Evolutionary conservation across 2,329 filamentous ascomycete genomes (phyloP).

Genomic region (Macrophomina phaseolina): DNA sequence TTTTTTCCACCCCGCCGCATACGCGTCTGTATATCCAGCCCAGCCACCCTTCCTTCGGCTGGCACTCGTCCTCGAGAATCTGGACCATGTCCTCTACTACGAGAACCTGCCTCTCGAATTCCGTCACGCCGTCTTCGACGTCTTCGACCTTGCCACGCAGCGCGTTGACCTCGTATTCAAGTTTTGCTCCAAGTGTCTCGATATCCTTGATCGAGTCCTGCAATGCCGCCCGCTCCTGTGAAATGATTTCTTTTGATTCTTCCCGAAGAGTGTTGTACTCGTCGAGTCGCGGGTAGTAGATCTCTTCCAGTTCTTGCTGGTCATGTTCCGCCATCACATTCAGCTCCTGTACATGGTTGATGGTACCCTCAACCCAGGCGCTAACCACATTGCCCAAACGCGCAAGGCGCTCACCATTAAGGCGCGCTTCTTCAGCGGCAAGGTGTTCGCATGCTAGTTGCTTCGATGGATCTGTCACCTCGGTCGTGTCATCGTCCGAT

Average conservation of each 20-base stretch:
- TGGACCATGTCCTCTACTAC: conserved; percentile 52
- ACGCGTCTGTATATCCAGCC: conserved; percentile 35
- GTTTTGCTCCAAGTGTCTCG: conserved; percentile 78
- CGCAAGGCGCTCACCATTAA: conserved; percentile 60
- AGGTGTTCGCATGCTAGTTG: conserved; percentile 45
- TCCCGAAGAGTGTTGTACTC: conserved; percentile 72
- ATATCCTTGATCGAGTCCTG: conserved; percentile 77
- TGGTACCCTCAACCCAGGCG: conserved; percentile 66
- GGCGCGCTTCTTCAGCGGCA: conserved; percentile 61
- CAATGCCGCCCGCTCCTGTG: conserved; percentile 70
- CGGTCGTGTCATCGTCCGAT: conserved; percentile 43
- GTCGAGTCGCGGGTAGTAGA: conserved; percentile 74
- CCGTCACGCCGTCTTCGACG: conserved; percentile 79
- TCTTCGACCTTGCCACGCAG: conserved; percentile 83
- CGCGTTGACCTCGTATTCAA: conserved; percentile 89
- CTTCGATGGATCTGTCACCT: conserved; percentile 36
- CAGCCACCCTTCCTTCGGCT: conserved; percentile 43
- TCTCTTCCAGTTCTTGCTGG: conserved; percentile 66
- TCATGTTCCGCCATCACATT: conserved; percentile 68
- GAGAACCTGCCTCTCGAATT: conserved; percentile 73
- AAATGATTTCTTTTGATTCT: conserved; percentile 70
- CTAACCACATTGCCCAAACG: conserved; percentile 60
- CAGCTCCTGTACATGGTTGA: conserved; percentile 63
- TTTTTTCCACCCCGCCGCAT: not conserved
- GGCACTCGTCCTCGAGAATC: conserved; percentile 63